Evolutionary conservation across 108 stramenopile species (phyloP), one percentile per base, ranked within the genome.

Genomic region (Thalassiosira profunda): DNA sequence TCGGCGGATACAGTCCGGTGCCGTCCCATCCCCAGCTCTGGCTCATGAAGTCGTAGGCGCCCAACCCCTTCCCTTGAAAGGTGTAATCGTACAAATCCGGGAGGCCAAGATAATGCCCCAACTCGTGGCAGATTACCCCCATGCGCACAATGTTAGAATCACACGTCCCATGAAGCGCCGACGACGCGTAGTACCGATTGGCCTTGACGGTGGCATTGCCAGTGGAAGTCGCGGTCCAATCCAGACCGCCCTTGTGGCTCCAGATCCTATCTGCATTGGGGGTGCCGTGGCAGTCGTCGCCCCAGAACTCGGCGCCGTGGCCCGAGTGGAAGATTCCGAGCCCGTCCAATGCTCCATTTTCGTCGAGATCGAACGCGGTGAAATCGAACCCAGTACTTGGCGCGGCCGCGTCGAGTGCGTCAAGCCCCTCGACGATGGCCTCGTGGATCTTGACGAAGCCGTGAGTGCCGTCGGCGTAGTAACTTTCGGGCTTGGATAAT

Each of bases 311-410:
- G 17, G 91, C 91, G 6, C 82, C 84, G 67, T 87, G 89, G 24
- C 94, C 94, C 41, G 78, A 76, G 52, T 89, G 87, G 14, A 92
- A 56, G 9, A 95, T 36, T 24, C 83, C 67, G 8, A 95, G 59
- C 0, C 76, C 74, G 62, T 95, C 91, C 28, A 83, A 21, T 7
- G 36, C 21, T 3, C 76, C 76, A 41, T 78, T 63, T 0, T 52
- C 33, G 42, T 78, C 68, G 4, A 57, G 8, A 35, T 78, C 76
- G 20, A 65, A 78, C 15, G 64, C 42, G 15, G n/a, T 4, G 25
- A 63, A 69, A 17, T 63, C 28, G 26, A 68, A 63, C 1, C 36
- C 33, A n/a, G n/a, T n/a, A n/a, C n/a, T n/a, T 9, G 25, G 26
- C 44, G 14, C 17, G 0, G 23, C 46, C 2, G 21, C 52, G 24